Evolutionary conservation across 116 monocot species (phyloP).

Genomic region (Phalaenopsis hybrid): DNA sequence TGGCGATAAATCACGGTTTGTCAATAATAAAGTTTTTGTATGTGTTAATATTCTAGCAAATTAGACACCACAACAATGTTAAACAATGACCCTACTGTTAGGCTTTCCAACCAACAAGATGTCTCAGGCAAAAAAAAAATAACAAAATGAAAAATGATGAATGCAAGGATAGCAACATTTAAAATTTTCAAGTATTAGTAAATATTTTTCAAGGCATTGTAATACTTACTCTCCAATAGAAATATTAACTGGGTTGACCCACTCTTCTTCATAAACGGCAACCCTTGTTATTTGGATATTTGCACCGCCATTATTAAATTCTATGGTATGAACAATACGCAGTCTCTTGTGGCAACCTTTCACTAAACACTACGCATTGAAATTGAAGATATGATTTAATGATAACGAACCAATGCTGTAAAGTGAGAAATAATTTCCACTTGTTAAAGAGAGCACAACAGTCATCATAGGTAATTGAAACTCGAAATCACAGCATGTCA

Average conservation of each 20-base stretch:
- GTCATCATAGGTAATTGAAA: not conserved
- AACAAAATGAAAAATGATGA: not conserved
- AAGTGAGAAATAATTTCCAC: not conserved
- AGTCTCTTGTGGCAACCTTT: slow-evolving; percentile 97
- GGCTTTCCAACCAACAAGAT: not conserved
- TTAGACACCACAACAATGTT: too few species aligned
- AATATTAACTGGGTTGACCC: slow-evolving; percentile 56
- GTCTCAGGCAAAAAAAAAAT: not conserved
- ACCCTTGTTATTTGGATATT: slow-evolving; percentile 75
- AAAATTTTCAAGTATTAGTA: not conserved
- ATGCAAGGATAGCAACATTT: not conserved
- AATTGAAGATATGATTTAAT: slow-evolving; percentile 3
- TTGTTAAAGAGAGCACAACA: not conserved
- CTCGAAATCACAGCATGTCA: not conserved
- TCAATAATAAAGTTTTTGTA: not conserved
- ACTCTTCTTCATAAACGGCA: slow-evolving; percentile 85
- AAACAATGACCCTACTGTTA: too few species aligned
- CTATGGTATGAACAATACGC: slow-evolving; percentile 88
- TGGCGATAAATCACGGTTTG: not conserved
- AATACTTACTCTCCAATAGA: slow-evolving; percentile 54
- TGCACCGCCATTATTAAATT: slow-evolving; percentile 82
- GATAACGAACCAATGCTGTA: not conserved
- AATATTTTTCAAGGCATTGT: not conserved
- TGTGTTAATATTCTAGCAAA: too few species aligned
- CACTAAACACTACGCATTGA: slow-evolving; percentile 67